Conservation (phyloP, 169 alveolate genomes). For the Plasmodium knowlesi region DNA sequence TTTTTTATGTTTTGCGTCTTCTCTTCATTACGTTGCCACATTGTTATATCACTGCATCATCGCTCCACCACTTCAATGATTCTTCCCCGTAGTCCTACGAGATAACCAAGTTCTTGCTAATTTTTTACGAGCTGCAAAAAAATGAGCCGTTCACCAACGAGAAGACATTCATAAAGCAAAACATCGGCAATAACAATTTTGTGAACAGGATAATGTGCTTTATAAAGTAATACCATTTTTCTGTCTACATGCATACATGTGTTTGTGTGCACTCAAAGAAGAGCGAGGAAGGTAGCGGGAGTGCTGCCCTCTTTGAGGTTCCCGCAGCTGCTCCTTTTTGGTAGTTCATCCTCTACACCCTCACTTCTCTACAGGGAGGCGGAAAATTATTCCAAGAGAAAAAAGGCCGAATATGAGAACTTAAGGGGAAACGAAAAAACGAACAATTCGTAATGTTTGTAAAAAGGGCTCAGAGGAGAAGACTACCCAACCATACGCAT, state of each 20-base stretch:
- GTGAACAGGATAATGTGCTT: conserved; percentile 73
- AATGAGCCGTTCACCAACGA: conserved; percentile 58
- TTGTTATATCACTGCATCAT: neutral
- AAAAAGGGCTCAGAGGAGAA: neutral
- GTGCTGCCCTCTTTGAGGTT: neutral
- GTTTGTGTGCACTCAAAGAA: neutral
- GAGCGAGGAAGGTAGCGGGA: neutral
- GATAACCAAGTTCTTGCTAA: conserved; percentile 39
- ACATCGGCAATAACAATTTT: conserved; percentile 55
- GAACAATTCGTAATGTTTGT: conserved; percentile 3
- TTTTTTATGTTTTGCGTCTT: neutral
- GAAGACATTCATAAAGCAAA: conserved; percentile 59
- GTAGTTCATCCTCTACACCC: neutral
- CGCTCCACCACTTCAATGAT: neutral
- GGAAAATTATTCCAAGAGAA: conserved; percentile 49
- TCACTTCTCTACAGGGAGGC: conserved; percentile 50
- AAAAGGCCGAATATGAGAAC: conserved; percentile 26
- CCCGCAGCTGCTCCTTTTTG: neutral
- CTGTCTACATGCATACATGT: neutral
- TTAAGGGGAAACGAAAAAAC: conserved; percentile 12
- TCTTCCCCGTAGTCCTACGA: conserved; percentile 39
- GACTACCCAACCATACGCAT: neutral
- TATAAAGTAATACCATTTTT: conserved; percentile 51
- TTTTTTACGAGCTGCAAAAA: conserved; percentile 45
- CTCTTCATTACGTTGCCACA: neutral